Evolutionary conservation across 768 basidiomycete genomes (phyloP).

Genomic region (Rickenella mellea): DNA sequence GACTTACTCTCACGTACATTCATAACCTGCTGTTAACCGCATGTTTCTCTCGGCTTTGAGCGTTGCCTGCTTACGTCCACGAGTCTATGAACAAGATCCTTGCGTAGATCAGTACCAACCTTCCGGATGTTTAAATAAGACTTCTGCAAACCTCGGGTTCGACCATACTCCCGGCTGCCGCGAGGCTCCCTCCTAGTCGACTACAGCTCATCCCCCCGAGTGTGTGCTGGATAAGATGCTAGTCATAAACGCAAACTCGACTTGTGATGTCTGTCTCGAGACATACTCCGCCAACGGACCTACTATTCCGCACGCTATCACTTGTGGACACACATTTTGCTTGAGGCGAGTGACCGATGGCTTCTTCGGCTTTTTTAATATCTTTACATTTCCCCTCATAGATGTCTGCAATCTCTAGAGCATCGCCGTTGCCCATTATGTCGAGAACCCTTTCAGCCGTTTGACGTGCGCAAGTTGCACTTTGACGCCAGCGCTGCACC

Average conservation of each 20-base stretch:
- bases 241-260: slow-evolving; percentile 50
- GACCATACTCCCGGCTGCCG: too few species aligned
- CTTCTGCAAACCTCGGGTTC: too few species aligned
- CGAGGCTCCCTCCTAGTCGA: too few species aligned
- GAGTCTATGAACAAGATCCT: too few species aligned
- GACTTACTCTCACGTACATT: too few species aligned
- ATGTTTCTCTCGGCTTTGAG: too few species aligned
- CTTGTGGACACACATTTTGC: slow-evolving; percentile 70
- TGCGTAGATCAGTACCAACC: too few species aligned
- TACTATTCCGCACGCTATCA: slow-evolving; percentile 54
- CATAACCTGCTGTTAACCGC: too few species aligned
- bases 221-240: too few species aligned
- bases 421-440: slow-evolving; percentile 54
- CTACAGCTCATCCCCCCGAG: too few species aligned
- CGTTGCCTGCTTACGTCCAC: too few species aligned
- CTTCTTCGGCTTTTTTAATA: slow-evolving; percentile 5
- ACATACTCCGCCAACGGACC: slow-evolving; percentile 39
- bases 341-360: slow-evolving; percentile 20
- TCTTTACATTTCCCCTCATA: slow-evolving; percentile 15
- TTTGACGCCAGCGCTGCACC: slow-evolving; percentile 39
- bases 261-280: slow-evolving; percentile 73
- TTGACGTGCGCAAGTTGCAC: slow-evolving; percentile 45
- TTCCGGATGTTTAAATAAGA: too few species aligned
- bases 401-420: slow-evolving; percentile 45
- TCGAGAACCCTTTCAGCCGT: slow-evolving; percentile 38